Base-by-base conservation (phyloP, 1,284 basidiomycete species). In the Malassezia slooffiae region DNA sequence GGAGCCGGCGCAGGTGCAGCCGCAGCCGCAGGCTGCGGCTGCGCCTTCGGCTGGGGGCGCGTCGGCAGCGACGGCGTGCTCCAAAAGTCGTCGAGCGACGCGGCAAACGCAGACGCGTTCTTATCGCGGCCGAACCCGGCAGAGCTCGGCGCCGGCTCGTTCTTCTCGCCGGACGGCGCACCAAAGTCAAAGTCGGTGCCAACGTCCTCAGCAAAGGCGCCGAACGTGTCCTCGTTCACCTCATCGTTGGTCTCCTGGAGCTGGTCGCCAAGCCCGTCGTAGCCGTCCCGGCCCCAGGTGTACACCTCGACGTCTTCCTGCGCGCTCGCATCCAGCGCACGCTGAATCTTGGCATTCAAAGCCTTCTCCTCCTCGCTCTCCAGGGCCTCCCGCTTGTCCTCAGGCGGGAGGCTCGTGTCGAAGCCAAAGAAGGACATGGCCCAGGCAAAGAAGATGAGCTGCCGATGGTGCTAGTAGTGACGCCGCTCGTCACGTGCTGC, bases 141-240 rank as follows among this genome's bases (percentile, higher is more conserved):
- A 2, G 21, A 13, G 17, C 28, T 15, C 10, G 20, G 27, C 28
- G 41, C 32, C n/a, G 39, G 28, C 11, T 61, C 55, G 27, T 66
- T 67, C n/a, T n/a, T n/a, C n/a, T n/a, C n/a, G n/a, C n/a, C n/a
- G n/a, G n/a, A n/a, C n/a, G n/a, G n/a, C n/a, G n/a, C n/a, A 19
- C 73, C 75, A 72, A 93, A 96, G 73, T 93, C 85, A 68, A 95
- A 96, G 72, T 95, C 88, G 69, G 82, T 85, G 67, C 82, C 62
- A 19, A 56, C 54, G 32, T 57, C 60, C 23, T 43, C 61, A 29
- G 73, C 36, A 33, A 55, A 31, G 15, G 54, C 50, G 28, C 90
- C 91, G 73, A 97, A 97, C 1, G 91, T 97, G 74, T 93, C 88
- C 66, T 93, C 86, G 50, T 61, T 61, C 15, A 62, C 35, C 21